phyloP scores from a whole-genome alignment of 768 basidiomycete genomes.

The Phylloporus sp. region DNA sequence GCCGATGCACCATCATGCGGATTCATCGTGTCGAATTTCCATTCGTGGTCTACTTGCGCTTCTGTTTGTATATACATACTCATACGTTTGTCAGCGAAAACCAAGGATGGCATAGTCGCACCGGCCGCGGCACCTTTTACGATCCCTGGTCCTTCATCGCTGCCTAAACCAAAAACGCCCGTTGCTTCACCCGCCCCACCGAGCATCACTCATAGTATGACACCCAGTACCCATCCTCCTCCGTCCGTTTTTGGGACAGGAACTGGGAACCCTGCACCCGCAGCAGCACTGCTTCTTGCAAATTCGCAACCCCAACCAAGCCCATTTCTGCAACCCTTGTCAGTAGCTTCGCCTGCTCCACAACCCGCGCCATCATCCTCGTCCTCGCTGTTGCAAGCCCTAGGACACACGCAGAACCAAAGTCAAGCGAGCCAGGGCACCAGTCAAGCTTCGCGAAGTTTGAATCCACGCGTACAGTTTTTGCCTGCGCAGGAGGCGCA shows the following conservation, averaged over 20 bases:
- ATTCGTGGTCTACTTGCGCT: neutral
- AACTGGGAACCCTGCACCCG: conserved; percentile 10
- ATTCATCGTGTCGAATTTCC: neutral
- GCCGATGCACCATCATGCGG: neutral
- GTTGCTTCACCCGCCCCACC: conserved; percentile 6
- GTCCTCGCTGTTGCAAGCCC: conserved; percentile 25
- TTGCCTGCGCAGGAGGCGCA: conserved; percentile 56
- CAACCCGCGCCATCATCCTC: conserved; percentile 14
- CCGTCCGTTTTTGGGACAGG: conserved; percentile 24
- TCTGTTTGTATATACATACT: conserved; percentile 3
- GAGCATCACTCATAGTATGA: conserved; percentile 26
- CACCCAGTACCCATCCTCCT: conserved; percentile 31
- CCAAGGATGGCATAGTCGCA: conserved; percentile 15
- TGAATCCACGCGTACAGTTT: conserved; percentile 36
- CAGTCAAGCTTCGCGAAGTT: conserved; percentile 2
- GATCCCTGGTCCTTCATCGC: conserved; percentile 5
- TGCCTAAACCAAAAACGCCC: conserved; percentile 20
- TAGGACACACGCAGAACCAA: conserved; percentile 16
- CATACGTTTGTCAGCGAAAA: conserved; percentile 18
- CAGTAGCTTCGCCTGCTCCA: conserved; percentile 16
- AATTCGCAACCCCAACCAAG: conserved; percentile 26
- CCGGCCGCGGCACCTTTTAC: conserved; percentile 14
- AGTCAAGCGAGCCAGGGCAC: conserved; percentile 2
- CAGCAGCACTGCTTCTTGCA: conserved; percentile 16
- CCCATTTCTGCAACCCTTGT: conserved; percentile 26